Conservation (phyloP, 768 basidiomycete genomes). For the Leccinum truebloodii region DNA sequence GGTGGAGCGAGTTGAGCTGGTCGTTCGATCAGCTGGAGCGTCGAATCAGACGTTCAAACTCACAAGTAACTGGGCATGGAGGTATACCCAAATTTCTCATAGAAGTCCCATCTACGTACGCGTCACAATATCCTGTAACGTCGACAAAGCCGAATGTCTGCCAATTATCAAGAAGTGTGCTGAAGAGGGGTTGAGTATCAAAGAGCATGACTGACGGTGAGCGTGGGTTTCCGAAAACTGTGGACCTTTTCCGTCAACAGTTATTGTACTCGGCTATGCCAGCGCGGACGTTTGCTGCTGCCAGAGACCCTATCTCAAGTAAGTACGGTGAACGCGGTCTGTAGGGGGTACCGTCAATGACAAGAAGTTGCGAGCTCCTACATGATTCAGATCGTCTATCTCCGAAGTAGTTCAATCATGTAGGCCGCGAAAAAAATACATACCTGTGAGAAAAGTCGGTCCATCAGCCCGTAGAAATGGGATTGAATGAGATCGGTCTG, state of each 20-base stretch:
- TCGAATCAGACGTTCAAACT: too few species aligned
- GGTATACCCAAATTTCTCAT: too few species aligned
- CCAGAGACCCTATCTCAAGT: slow-evolving; percentile 35
- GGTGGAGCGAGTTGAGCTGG: slow-evolving; percentile 56
- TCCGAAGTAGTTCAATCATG: background rate
- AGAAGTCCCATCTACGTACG: slow-evolving; percentile 51
- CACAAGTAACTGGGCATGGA: too few species aligned
- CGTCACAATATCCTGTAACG: slow-evolving; percentile 56
- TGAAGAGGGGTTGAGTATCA: slow-evolving; percentile 60
- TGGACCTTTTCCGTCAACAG: slow-evolving; percentile 34
- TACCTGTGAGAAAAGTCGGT: slow-evolving; percentile 31
- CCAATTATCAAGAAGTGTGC: slow-evolving; percentile 49
- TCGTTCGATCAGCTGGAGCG: slow-evolving; percentile 39
- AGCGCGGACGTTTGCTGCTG: slow-evolving; percentile 30
- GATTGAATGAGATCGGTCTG: slow-evolving; percentile 25
- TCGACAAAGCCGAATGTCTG: slow-evolving; percentile 57
- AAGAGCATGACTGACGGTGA: slow-evolving; percentile 50
- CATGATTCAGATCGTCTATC: slow-evolving; percentile 22
- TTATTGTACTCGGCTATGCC: slow-evolving; percentile 51
- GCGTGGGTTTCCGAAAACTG: too few species aligned
- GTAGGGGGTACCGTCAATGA: slow-evolving; percentile 63
- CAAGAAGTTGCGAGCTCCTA: slow-evolving; percentile 60
- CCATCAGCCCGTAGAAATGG: slow-evolving; percentile 29
- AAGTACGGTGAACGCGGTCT: slow-evolving; percentile 58
- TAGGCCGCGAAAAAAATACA: background rate